These are phyloP conservation scores for Puccinia hordei DNA, from an alignment of 1,284 basidiomycete genomes.

Conservation along the genomic window DNA sequence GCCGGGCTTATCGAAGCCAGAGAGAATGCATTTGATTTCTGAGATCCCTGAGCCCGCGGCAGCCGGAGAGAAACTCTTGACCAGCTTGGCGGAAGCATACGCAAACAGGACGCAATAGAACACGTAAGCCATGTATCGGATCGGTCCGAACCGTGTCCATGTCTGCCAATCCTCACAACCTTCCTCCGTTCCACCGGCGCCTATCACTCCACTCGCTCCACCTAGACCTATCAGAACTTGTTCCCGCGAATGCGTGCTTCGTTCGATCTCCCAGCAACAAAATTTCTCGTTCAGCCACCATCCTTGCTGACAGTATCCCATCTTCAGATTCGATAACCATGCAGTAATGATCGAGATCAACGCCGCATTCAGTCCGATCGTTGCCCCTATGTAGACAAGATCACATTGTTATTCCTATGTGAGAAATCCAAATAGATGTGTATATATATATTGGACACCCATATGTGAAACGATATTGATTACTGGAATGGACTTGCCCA, in stretches of 20 bases:
- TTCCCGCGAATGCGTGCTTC: conserved; percentile 12
- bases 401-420: not conserved
- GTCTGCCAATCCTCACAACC: conserved; percentile 89
- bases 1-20: conserved; percentile 94
- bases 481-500: not conserved
- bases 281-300: conserved; percentile 99
- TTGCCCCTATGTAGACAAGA: conserved; percentile 68
- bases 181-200: conserved; percentile 63
- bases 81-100: conserved; percentile 82
- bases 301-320: conserved; percentile 91
- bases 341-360: conserved; percentile 94
- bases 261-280: conserved; percentile 92
- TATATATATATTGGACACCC: too few relatives aligned
- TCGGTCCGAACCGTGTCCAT: conserved; percentile 77
- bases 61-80: conserved; percentile 84
- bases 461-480: too few relatives aligned
- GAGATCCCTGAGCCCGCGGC: conserved; percentile 98
- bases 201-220: conserved; percentile 64
- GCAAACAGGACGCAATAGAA: conserved; percentile 82
- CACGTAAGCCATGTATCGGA: conserved; percentile 83
- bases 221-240: not conserved
- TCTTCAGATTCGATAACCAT: conserved; percentile 96
- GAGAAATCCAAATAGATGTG: too few relatives aligned
- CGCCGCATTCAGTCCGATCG: conserved; percentile 90
- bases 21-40: conserved; percentile 97